phyloP scores from a whole-genome alignment of 2,329 filamentous ascomycete genomes.

The Arthroderma uncinatum region DNA sequence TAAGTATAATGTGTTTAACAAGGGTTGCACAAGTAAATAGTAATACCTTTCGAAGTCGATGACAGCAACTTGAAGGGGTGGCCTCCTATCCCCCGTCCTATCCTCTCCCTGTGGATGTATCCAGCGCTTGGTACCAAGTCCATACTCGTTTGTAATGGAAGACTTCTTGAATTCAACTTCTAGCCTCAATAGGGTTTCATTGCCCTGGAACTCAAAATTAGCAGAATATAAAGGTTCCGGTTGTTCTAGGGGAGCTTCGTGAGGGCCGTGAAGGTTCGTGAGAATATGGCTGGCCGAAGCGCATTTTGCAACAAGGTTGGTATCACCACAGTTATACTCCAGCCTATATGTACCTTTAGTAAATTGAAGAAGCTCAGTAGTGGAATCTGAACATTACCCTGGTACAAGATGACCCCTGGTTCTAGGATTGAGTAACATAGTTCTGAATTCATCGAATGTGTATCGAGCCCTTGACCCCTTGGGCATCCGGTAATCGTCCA shows the following conservation, averaged over 20 bases:
- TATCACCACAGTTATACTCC: constrained; percentile 20
- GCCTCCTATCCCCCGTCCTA: constrained; percentile 16
- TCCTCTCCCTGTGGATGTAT: constrained; percentile 21
- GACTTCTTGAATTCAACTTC: constrained; percentile 28
- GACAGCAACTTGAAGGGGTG: constrained; percentile 27
- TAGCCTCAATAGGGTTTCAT: constrained; percentile 26
- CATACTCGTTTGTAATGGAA: constrained; percentile 23
- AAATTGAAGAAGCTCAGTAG: background rate
- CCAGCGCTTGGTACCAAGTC: constrained; percentile 29
- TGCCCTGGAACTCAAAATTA: constrained; percentile 31
- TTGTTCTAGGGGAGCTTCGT: constrained; percentile 16
- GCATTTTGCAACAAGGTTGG: constrained; percentile 23
- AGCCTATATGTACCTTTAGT: constrained; percentile 6
- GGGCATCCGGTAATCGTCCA: constrained; percentile 27
- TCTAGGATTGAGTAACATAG: constrained; percentile 29
- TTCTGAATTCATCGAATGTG: constrained; percentile 30
- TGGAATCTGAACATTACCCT: constrained; percentile 21
- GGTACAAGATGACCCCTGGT: constrained; percentile 30
- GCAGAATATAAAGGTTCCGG: constrained; percentile 29
- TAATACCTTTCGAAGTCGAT: constrained; percentile 30
- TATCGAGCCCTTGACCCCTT: constrained; percentile 20
- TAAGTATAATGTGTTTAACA: background rate
- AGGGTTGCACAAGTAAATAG: too few relatives aligned
- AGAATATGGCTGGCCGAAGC: constrained; percentile 22
- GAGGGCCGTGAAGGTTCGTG: constrained; percentile 19